Base-by-base conservation (phyloP, 805 yeast genomes). In the Ogataea saltuana region DNA sequence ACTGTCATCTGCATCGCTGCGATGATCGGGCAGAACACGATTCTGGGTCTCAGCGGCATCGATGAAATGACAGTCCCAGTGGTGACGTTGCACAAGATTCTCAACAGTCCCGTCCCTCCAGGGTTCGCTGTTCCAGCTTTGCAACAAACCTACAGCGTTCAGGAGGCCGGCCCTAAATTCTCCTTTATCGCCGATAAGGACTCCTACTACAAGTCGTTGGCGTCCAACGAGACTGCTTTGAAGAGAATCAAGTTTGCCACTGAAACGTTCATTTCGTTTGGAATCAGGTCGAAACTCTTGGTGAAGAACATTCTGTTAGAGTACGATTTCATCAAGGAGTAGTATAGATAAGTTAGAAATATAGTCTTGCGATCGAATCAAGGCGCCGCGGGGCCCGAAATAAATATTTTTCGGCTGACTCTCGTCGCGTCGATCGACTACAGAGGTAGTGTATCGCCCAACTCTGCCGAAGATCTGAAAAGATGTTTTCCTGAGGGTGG, bases 51-150 rank as follows among this genome's bases (percentile, higher is more conserved):
- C 12, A 59, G 60, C 29, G 71, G 71, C 25, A 53, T 66, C 20
- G 70, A 66, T 38, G 70, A 56, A 35, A 60, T 65, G 57, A 66
- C 71, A 6, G 36, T 62, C 11, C 64, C 68, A 1, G 48, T 55
- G 3, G 48, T 51, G n/a, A 53, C 64, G n/a, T 36, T 64, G 31
- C 54, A 60, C 47, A 59, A 55, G 44, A 50, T 60, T 33, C 26
- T 58, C 13, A 50, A 48, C 42, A 43, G 46, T 8, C 48, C 55
- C 10, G 56, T 55, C 20, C 67, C 66, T 6, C 49, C 41, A 18
- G 59, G 70, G 64, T 38, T 41, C 30, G 34, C 32, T 13, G 35
- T 52, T 9, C 59, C 61, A 13, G 45, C 45, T 23, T 33, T 54
- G n/a, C 45, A 45, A 29, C 23, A 39, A 20, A 42, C 18, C 11